Conservation (phyloP, 129 eudicot genomes). For the Escallonia herrerae region DNA sequence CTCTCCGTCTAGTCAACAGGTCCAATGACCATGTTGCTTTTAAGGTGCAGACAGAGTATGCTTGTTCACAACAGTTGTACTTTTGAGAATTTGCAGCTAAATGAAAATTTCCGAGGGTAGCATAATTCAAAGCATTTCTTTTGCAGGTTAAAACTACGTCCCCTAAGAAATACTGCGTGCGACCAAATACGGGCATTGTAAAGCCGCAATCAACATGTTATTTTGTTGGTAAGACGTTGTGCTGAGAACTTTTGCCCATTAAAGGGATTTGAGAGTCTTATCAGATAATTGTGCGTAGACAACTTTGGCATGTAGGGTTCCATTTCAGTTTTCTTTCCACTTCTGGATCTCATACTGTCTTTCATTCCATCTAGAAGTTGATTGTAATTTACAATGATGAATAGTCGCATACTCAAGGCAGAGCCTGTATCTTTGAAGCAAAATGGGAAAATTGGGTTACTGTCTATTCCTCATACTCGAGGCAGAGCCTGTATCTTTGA, state of each 20-base stretch:
- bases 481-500: too few species aligned
- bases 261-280: too few species aligned
- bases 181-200: slow-evolving; percentile 30
- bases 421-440: too few species aligned
- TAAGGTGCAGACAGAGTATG: slow-evolving; percentile 19
- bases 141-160: slow-evolving; percentile 38
- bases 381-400: too few species aligned
- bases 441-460: too few species aligned
- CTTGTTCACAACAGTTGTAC: neutral
- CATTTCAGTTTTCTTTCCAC: too few species aligned
- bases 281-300: too few species aligned
- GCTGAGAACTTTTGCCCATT: neutral
- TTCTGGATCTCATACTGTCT: too few species aligned
- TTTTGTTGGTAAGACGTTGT: slow-evolving; percentile 17
- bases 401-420: too few species aligned
- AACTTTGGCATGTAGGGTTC: too few species aligned
- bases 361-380: too few species aligned
- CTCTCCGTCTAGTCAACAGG: slow-evolving; percentile 43
- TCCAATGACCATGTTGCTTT: slow-evolving; percentile 53
- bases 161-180: slow-evolving; percentile 37
- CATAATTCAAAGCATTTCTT: neutral
- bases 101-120: neutral
- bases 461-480: too few species aligned
- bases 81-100: slow-evolving; percentile 5
- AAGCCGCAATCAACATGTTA: slow-evolving; percentile 21